Conservation (phyloP, 1,284 basidiomycete genomes). For the Leccinum fallax region DNA sequence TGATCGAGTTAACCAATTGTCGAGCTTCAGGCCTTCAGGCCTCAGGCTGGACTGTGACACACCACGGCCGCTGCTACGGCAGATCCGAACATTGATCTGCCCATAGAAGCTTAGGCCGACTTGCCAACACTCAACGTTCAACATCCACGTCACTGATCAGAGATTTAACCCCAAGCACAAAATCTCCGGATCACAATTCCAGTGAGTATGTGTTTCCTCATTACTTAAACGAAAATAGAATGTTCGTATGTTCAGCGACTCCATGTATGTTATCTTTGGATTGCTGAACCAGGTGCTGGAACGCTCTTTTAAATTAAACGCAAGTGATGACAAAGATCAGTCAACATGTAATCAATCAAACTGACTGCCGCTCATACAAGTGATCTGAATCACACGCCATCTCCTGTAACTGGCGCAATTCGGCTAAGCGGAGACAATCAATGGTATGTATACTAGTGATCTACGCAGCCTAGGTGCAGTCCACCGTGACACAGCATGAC, state of each 20-base stretch:
- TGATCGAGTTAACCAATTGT: no score
- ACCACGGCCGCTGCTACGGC: neutral
- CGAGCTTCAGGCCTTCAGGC: neutral
- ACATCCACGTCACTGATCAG: neutral
- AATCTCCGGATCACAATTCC: neutral
- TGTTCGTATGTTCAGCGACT: neutral
- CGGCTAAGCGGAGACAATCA: neutral
- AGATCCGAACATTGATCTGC: neutral
- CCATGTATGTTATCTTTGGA: neutral
- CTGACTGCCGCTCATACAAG: neutral
- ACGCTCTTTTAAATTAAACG: neutral
- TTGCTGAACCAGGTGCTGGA: neutral
- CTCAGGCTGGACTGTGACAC: neutral
- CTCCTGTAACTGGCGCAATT: neutral
- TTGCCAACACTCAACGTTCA: neutral
- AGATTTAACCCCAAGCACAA: neutral
- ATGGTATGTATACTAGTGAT: neutral
- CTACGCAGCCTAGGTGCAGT: neutral
- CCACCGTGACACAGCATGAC: neutral
- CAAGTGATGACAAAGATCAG: neutral
- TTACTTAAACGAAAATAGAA: neutral
- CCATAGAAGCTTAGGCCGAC: neutral
- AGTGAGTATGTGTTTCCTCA: neutral
- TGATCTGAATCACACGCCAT: neutral
- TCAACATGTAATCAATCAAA: slow-evolving; percentile 4